Evolutionary conservation across 441 rosid species (phyloP).

Genomic region (Erysimum pusillum): DNA sequence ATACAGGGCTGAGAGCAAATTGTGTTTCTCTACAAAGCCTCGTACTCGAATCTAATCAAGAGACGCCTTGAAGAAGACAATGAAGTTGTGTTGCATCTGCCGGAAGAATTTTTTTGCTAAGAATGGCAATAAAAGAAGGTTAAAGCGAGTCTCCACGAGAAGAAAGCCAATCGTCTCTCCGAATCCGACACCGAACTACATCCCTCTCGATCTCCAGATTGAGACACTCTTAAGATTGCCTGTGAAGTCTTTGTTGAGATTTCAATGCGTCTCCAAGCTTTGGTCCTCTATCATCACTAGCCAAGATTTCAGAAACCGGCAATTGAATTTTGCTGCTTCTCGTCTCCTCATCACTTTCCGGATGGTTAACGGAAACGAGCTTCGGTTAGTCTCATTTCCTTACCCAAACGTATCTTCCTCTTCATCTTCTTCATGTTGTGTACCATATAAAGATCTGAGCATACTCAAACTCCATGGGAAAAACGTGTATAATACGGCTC

Average conservation of each 20-base stretch:
- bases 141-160: not conserved
- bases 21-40: not conserved
- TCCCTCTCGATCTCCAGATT: slow-evolving; percentile 18
- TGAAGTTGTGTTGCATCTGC: not conserved
- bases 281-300: slow-evolving; percentile 4
- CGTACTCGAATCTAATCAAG: not conserved
- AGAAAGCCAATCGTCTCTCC: not conserved
- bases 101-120: not conserved
- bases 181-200: not conserved
- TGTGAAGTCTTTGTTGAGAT: not conserved
- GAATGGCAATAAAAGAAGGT: not conserved
- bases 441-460: not conserved
- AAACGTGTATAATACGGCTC: not conserved
- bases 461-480: not conserved
- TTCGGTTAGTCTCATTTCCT: slow-evolving; percentile 1
- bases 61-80: not conserved
- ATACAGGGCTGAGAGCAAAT: too few relatives aligned
- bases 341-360: not conserved
- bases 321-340: not conserved
- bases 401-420: slow-evolving; percentile 13
- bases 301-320: not conserved
- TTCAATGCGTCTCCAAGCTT: slow-evolving; percentile 6
- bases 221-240: not conserved
- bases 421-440: not conserved
- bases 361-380: not conserved